Base-by-base conservation (phyloP, 768 basidiomycete species). In the Mycena galopus region DNA sequence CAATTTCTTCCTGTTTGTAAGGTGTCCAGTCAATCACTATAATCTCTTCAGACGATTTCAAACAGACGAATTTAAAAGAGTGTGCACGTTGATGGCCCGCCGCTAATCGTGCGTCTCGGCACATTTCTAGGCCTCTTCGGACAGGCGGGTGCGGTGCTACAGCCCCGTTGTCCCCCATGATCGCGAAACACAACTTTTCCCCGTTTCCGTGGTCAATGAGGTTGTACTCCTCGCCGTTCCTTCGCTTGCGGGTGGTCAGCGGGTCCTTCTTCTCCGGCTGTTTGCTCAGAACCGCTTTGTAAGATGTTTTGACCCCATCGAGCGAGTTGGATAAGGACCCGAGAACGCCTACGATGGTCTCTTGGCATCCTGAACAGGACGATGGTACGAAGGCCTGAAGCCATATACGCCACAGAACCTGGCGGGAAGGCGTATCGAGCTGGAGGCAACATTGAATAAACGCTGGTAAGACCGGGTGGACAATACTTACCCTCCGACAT, bases 311-410 rank as follows among this genome's bases (percentile, higher is more conserved):
- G 66, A 96, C 79, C 21, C 88, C 93, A 11, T 79, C 82, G 57
- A 95, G 73, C 35, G 88, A 88, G 51, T 81, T 84, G 2, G 89
- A 83, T 61, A 95, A 83, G 4, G 95, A 95, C 0, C 95, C 95
- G 12, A 95, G 84, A 32, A 95, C 92, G 3, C 93, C 93, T 5
- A 83, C 83, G 30, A 94, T 76, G 19, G 91, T 89, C 71, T 95
- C 93, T 78, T 92, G 90, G 25, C 95, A 88, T 25, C 91, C 90
- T 23, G 84, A 92, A 95, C 0, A 94, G 95, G 2, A 95, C 94
- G 89, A 44, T 88, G 84, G 75, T 86, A 93, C 21, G 91, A 92
- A 0, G 93, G 93, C 8, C 91, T 87, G 29, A 96, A 82, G 11
- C 90, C 91, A 79, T 94, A 96, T 10, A 92, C 73, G 1, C 92